Evolutionary conservation across 371 early-diverging fungal genomes (phyloP), one percentile per base, ranked within the genome.

Genomic region (Haplosporangium sp.): DNA sequence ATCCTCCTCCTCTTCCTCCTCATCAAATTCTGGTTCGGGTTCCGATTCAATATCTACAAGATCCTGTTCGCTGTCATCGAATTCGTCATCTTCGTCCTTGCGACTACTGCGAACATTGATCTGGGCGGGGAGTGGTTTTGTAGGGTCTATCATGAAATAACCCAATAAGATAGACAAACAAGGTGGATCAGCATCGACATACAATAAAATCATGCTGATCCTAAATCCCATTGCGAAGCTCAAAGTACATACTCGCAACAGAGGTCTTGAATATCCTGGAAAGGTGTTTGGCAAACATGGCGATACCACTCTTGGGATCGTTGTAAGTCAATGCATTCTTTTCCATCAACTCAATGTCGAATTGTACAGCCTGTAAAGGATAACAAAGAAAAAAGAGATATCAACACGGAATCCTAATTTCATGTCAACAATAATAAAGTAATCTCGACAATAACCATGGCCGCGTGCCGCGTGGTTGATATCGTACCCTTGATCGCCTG

Each of bases 241-340:
- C n/a, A 40, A 47, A 6, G 1, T 23, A 55, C 11, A 14, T 86
- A 87, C 85, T 82, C 18, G 63, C 62, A 11, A 88, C 57, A 46
- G 87, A 83, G 0, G 83, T 67, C 58, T 86, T 89, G 67, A 87
- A 92, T 46, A 85, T 83, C 6, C 85, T 77, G n/a, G 87, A 83
- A 55, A 93, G 69, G 54, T 88, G 73, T 50, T 81, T 82, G 1
- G 93, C 91, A 38, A 86, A 85, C 18, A 86, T 76, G 50, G 86
- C 79, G 11, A 92, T 89, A 9, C 70, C 65, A 7, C 92, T 90
- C 1, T 84, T 83, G 7, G 87, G 89, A 18, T 89, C 86, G 59
- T 93, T 93, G 68, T 86, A 93, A 13, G 82, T 84, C 52, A 86
- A 81, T 4, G 92, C 92, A 74, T 93, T 92, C 62, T 88, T 86